These are phyloP conservation scores for Euphorbia schlechtendalii DNA, from an alignment of 441 rosid genomes.

Conservation along the genomic window DNA sequence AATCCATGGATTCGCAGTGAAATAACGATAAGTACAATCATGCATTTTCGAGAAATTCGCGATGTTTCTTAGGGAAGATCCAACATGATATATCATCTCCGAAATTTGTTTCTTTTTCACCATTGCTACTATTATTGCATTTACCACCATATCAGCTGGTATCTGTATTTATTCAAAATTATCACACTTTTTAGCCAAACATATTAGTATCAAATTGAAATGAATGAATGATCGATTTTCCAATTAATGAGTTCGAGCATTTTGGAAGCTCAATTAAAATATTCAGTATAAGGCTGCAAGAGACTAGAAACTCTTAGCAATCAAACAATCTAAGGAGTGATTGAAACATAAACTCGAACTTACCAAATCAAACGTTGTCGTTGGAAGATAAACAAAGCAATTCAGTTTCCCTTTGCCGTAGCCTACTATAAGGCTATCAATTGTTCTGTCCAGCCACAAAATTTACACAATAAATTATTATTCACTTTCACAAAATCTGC, in stretches of 20 bases:
- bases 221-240: too few species aligned
- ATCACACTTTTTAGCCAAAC: too few species aligned
- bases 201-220: too few species aligned
- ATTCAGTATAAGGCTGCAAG: too few species aligned
- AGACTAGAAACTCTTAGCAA: too few species aligned
- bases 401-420: slow-evolving; percentile 64
- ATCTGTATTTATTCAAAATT: slow-evolving; percentile 12
- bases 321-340: too few species aligned
- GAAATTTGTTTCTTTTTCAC: slow-evolving; percentile 19
- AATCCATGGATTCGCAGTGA: slow-evolving; percentile 56
- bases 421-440: slow-evolving; percentile 65
- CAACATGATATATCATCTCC: slow-evolving; percentile 52
- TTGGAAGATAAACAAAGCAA: slow-evolving; percentile 47
- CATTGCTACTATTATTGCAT: slow-evolving; percentile 49
- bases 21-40: slow-evolving; percentile 38
- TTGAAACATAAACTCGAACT: slow-evolving; percentile 12
- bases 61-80: slow-evolving; percentile 57
- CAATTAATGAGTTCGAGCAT: too few species aligned
- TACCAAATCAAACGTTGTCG: slow-evolving; percentile 51
- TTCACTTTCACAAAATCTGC: too few species aligned
- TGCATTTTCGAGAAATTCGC: slow-evolving; percentile 30
- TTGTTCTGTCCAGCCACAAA: slow-evolving; percentile 41
- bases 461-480: not conserved
- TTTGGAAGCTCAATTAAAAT: too few species aligned
- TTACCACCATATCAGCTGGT: slow-evolving; percentile 92